phyloP scores from a whole-genome alignment of 768 basidiomycete species.

The Punctularia strigosozonata region DNA sequence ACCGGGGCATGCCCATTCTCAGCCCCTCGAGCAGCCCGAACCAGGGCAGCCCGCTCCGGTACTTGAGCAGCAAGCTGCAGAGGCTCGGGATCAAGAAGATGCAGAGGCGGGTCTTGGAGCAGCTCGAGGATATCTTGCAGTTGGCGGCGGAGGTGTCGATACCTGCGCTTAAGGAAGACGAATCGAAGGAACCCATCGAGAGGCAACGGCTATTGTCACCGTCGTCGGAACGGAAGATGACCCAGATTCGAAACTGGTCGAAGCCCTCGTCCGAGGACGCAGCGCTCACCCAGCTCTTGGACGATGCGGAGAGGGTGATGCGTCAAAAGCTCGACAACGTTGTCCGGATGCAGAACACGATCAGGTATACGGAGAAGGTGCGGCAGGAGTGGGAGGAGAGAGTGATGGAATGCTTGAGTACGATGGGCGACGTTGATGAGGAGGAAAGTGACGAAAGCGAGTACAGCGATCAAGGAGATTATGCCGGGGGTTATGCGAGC shows the following conservation, averaged over 20 bases:
- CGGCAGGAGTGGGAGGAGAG: conserved; percentile 95
- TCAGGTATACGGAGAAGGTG: conserved; percentile 93
- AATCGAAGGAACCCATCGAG: conserved; percentile 84
- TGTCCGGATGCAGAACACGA: conserved; percentile 92
- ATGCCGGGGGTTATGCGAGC: conserved; percentile 37
- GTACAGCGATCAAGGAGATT: conserved; percentile 20
- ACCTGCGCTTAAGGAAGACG: conserved; percentile 86
- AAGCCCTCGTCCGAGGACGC: conserved; percentile 79
- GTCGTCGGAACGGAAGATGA: conserved; percentile 78
- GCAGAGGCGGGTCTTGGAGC: conserved; percentile 71
- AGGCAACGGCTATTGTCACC: conserved; percentile 86
- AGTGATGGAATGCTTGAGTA: conserved; percentile 56
- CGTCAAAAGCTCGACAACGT: conserved; percentile 91
- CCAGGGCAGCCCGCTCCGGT: conserved; percentile 62
- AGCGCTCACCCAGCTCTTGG: conserved; percentile 70
- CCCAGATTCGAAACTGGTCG: conserved; percentile 75
- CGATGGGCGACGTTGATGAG: conserved; percentile 44
- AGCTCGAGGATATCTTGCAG: conserved; percentile 78
- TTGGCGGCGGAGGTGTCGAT: conserved; percentile 73
- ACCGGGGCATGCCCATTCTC: conserved; percentile 81
- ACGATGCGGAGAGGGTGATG: conserved; percentile 84
- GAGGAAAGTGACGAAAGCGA: conserved; percentile 32
- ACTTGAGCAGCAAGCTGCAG: conserved; percentile 72
- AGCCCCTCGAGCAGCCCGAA: conserved; percentile 61
- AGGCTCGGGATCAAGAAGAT: conserved; percentile 70